Base-by-base conservation (phyloP, 345 rosid species). In the Eucalyptus tenuipes region DNA sequence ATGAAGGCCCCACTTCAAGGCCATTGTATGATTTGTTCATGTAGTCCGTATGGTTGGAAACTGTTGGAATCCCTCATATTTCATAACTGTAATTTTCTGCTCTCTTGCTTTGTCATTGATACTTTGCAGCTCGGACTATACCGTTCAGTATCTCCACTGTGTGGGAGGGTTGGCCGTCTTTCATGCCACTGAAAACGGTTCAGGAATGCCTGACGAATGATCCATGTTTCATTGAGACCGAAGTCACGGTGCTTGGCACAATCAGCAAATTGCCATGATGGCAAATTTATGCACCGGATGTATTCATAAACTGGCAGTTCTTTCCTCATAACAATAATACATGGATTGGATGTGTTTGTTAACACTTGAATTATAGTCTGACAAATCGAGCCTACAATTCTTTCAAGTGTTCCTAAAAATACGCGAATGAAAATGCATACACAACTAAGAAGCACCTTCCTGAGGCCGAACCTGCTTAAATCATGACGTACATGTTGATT, bases 181-280 rank as follows among this genome's bases (percentile, higher is more conserved):
- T 55, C 79, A 57, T 59, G 50, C 40, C 88, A 5, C 24, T 64
- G 24, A 13, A 61, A 13, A 57, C 5, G 2, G 49, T 87, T 31
- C 0, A 0, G 57, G 24, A 64, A 15, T 2, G 9, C 24, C 0
- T 44, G 8, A 20, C 22, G 2, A 1, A n/a, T 17, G 88, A 47
- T 68, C 20, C 81, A 20, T 87, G 24, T 13, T 12, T 12, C 29
- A 29, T 87, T 2, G 44, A 66, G 22, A 0, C 84, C 1, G 1
- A 87, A 45, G 57, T 66, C 37, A 24, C 57, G 0, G 53, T 87
- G 52, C 24, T 87, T 3, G 88, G 81, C 24, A 68, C 0, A 4
- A 7, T 18, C 13, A 45, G 31, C 52, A 45, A 29, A 45, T 64
- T 64, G 81, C 45, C 27, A 37, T 71, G 27, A 71, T 22, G 22